phyloP scores from a whole-genome alignment of 805 yeast genomes.

The Cyberlindnera japonica region DNA sequence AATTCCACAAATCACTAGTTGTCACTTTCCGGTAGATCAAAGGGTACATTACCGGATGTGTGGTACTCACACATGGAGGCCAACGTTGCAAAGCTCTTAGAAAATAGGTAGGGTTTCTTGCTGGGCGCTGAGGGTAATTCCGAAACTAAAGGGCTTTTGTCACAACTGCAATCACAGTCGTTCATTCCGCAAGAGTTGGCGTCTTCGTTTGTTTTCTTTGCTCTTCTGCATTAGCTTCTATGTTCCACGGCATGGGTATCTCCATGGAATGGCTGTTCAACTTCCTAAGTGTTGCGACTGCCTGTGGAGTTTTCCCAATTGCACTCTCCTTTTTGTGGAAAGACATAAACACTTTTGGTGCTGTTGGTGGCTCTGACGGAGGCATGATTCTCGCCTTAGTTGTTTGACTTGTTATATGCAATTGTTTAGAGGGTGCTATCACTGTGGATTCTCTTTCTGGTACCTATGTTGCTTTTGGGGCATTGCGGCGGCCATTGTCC shows the following conservation, averaged over 20 bases:
- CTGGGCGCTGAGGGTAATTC: too few species aligned
- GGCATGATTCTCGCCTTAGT: conserved; percentile 36
- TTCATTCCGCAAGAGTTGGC: conserved; percentile 39
- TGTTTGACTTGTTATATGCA: conserved; percentile 38
- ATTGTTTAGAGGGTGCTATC: conserved; percentile 34
- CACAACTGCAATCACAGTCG: too few species aligned
- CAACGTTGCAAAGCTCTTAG: too few species aligned
- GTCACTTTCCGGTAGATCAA: too few species aligned
- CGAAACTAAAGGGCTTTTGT: too few species aligned
- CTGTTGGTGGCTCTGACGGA: conserved; percentile 36
- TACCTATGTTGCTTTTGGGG: conserved; percentile 41
- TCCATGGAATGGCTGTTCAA: conserved; percentile 38
- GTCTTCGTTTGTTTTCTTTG: conserved; percentile 39
- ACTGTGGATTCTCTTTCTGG: conserved; percentile 32
- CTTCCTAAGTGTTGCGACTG: conserved; percentile 36
- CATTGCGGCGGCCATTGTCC: conserved; percentile 26
- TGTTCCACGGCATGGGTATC: conserved; percentile 34
- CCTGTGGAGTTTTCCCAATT: conserved; percentile 40
- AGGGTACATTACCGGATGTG: too few species aligned
- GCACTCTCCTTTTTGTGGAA: conserved; percentile 38
- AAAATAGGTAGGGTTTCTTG: too few species aligned
- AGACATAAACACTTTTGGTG: conserved; percentile 34
- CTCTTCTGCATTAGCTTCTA: conserved; percentile 26
- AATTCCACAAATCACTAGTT: too few species aligned
- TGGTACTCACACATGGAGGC: too few species aligned